Evolutionary conservation across 305 asterid species (phyloP).

Genomic region (Andrographis paniculata): DNA sequence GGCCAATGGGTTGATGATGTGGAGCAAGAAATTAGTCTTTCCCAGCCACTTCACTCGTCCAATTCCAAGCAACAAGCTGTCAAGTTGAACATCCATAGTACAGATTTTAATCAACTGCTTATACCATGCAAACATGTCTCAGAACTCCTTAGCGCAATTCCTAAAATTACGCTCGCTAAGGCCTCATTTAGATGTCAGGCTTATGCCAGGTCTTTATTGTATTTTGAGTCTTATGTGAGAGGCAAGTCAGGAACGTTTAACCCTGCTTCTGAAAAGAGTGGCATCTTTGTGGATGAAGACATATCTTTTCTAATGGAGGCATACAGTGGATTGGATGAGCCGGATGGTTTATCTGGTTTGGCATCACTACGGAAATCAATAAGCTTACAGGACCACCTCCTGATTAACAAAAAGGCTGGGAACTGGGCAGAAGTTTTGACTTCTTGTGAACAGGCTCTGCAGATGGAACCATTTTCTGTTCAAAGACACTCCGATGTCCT

Average conservation of each 20-base stretch:
- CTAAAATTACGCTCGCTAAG: constrained; percentile 83
- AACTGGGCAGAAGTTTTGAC: constrained; percentile 98
- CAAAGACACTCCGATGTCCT: constrained; percentile 95
- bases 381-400: constrained; percentile 77
- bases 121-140: constrained; percentile 79
- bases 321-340: constrained; percentile 88
- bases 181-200: constrained; percentile 99
- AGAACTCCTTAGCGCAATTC: constrained; percentile 79
- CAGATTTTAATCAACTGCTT: constrained; percentile 52
- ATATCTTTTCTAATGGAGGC: constrained; percentile 86
- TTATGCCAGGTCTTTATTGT: constrained; percentile 83
- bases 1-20: constrained; percentile 99
- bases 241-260: constrained; percentile 86
- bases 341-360: constrained; percentile 94
- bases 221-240: constrained; percentile 85
- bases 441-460: constrained; percentile 95
- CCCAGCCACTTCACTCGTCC: constrained; percentile 63
- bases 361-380: constrained; percentile 83
- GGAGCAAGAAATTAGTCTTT: constrained; percentile 81
- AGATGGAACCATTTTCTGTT: constrained; percentile 81
- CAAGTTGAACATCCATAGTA: constrained; percentile 53
- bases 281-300: constrained; percentile 81
- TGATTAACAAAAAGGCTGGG: constrained; percentile 89
- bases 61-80: constrained; percentile 47
- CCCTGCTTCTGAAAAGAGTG: constrained; percentile 85